Evolutionary conservation across 2,329 filamentous ascomycete genomes (phyloP).

Genomic region (Epichloe gansuensis): DNA sequence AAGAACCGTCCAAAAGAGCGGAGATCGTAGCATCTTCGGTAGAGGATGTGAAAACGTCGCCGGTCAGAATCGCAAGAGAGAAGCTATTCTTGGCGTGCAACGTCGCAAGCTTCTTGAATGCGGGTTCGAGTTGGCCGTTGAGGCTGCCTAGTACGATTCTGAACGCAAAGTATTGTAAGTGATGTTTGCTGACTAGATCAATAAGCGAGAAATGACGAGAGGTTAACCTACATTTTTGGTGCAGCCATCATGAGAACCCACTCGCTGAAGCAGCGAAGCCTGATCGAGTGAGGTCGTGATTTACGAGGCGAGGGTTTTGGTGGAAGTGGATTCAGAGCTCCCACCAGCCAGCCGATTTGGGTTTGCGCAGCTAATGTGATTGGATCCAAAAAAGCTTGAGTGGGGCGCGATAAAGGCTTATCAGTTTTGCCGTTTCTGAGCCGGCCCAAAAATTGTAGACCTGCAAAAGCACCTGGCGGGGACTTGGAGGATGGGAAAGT

Average conservation of each 20-base stretch:
- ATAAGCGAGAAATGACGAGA: too few species aligned
- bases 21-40: constrained; percentile 47
- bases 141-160: constrained; percentile 76
- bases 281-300: background rate
- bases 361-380: constrained; percentile 21
- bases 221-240: constrained; percentile 33
- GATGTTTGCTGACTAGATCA: background rate
- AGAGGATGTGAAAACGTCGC: constrained; percentile 62
- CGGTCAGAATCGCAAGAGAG: constrained; percentile 69
- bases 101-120: constrained; percentile 67
- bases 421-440: constrained; percentile 22
- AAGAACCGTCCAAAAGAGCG: constrained; percentile 58
- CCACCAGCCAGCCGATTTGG: too few species aligned
- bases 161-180: background rate
- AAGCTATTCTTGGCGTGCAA: constrained; percentile 84
- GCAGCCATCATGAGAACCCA: constrained; percentile 26
- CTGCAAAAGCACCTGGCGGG: constrained; percentile 12
- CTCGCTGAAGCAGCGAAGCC: background rate
- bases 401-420: constrained; percentile 15
- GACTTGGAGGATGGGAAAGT: background rate
- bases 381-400: constrained; percentile 13
- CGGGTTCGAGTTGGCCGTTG: constrained; percentile 62
- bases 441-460: constrained; percentile 20
- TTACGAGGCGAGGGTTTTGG: background rate
- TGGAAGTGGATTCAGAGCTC: constrained; percentile 8